A percentile compares a stretch with the other conserved stretches of the same genome.
Evolutionary conservation across 2,329 filamentous ascomycete species (phyloP).

Genomic region (Pseudocercospora fijiensis): DNA sequence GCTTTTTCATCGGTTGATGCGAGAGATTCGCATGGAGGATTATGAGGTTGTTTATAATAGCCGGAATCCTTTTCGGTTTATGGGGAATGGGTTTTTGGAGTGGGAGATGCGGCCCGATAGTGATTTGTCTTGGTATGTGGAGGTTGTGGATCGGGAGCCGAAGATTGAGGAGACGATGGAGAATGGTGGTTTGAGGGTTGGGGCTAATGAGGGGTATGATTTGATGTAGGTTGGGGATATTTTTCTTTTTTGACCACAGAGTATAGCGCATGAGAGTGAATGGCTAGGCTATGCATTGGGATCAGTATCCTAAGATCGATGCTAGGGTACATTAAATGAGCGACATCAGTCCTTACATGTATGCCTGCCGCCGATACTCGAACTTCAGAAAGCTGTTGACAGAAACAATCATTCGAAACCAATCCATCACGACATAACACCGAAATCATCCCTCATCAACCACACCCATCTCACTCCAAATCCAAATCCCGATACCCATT

Average conservation of each 20-base stretch:
- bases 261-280: not conserved
- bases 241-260: not conserved
- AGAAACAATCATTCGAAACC: not conserved
- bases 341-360: not conserved
- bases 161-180: not conserved
- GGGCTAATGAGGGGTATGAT: not conserved
- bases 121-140: constrained; percentile 8
- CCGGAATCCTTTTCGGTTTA: constrained; percentile 7
- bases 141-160: constrained; percentile 2
- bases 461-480: not conserved
- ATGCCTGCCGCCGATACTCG: too few relatives aligned
- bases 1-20: constrained; percentile 6
- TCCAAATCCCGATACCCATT: constrained; percentile 30
- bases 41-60: constrained; percentile 6
- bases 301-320: not conserved
- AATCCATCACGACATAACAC: not conserved
- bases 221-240: not conserved
- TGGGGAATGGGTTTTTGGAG: constrained; percentile 11
- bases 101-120: constrained; percentile 1
- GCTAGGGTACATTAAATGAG: not conserved
- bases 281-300: not conserved
- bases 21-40: constrained; percentile 10
- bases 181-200: not conserved
- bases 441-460: not conserved
- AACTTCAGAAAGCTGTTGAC: too few relatives aligned